A percentile compares a stretch with the other conserved stretches of the same genome.
Evolutionary conservation across 805 yeast genomes (phyloP).

Genomic region (Scheffersomyces amazonensis): DNA sequence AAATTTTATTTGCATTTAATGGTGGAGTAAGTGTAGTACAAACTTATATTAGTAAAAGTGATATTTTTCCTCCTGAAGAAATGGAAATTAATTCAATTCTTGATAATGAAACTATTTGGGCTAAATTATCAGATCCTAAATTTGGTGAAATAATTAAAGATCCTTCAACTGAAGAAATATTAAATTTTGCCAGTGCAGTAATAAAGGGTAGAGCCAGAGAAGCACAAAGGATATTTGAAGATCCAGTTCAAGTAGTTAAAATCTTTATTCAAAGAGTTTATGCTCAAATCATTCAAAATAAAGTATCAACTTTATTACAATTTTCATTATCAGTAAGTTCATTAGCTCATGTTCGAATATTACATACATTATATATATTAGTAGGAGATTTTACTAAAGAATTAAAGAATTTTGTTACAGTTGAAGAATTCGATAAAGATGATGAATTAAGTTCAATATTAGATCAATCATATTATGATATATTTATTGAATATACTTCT

Average conservation of each 20-base stretch:
- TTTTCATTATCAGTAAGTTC: constrained; percentile 62
- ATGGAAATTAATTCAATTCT: constrained; percentile 28
- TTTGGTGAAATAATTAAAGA: constrained; percentile 48
- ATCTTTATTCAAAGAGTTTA: constrained; percentile 73
- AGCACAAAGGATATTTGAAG: constrained; percentile 69
- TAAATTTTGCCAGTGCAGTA: constrained; percentile 53
- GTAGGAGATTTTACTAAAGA: constrained; percentile 61
- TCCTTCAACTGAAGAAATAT: constrained; percentile 46
- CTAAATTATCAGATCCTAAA: constrained; percentile 56
- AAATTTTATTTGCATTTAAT: constrained; percentile 72
- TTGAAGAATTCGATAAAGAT: constrained; percentile 45
- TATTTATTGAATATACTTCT: constrained; percentile 66
- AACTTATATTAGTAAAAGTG: constrained; percentile 77
- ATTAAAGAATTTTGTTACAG: constrained; percentile 56
- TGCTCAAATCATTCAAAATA: constrained; percentile 64
- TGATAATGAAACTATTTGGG: constrained; percentile 55
- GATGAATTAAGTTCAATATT: constrained; percentile 48
- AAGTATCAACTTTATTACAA: constrained; percentile 55
- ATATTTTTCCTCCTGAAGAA: constrained; percentile 55
- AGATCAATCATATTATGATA: constrained; percentile 70
- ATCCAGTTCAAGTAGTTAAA: constrained; percentile 64
- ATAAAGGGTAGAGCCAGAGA: constrained; percentile 71
- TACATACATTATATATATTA: constrained; percentile 63
- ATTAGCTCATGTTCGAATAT: constrained; percentile 70
- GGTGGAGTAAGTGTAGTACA: constrained; percentile 82